Evolutionary conservation across 805 yeast genomes (phyloP), one percentile per base, ranked within the genome.

Genomic region (Kuraishia capsulata): DNA sequence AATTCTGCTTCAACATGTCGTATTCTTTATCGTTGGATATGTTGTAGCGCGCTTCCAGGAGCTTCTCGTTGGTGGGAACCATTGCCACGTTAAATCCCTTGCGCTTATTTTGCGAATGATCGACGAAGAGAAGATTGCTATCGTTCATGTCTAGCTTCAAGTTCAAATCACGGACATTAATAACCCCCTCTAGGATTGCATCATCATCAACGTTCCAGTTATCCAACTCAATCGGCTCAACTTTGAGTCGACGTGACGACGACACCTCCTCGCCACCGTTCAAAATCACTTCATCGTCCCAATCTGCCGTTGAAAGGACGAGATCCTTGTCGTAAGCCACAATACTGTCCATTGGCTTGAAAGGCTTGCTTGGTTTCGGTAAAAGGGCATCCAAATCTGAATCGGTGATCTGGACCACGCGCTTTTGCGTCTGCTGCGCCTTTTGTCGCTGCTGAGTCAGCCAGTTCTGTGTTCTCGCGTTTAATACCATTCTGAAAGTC

Each of bases 21-120:
- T 92, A 92, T 32, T 81, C 83, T 33, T 74, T 71, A 58, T 92
- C 98, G 59, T 92, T 92, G 5, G 97, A 88, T 30, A 90, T 71
- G 55, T 85, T 83, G 60, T 83, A 87, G 46, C 82, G 80, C 42
- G 68, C 56, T 28, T 71, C 69, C 17, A 86, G 49, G 21, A 66
- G 53, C 43, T 69, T 70, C 35, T 79, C 84, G 42, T 64, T 71
- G 2, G 69, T 57, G 3, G 89, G 83, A 5, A 74, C 59, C 3
- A 50, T 34, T 1, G 77, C 70, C 39, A 46, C 54, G 24, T 26
- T 35, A 37, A 29, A 35, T 40, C 50, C 36, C 29, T 20, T 20
- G 20, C 40, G 38, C 36, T 25, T 41, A 43, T 40, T 25, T 36
- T 35, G 5, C 4, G 30, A 13, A 11, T 69, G 69, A 9, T 76